A percentile compares a stretch with the other conserved stretches of the same genome.
phyloP scores from a whole-genome alignment of 176 grass and related monocot species.

The Musa itinerans region DNA sequence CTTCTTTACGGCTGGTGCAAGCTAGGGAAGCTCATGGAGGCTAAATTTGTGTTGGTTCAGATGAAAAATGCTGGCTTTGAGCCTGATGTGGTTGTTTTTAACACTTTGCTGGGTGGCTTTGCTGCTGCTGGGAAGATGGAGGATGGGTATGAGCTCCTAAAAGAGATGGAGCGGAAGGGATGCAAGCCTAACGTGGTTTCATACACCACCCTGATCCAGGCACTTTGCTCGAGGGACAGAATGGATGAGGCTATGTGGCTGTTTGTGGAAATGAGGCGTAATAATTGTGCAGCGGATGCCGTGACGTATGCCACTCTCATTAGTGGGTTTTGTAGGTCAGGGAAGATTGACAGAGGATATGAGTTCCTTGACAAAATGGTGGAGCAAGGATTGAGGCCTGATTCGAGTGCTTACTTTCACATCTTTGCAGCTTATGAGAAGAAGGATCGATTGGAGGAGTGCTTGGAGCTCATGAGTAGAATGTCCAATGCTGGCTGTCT shows the following conservation, averaged over 20 bases:
- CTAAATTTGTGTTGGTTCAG: slow-evolving; percentile 77
- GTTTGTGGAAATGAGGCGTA: slow-evolving; percentile 97
- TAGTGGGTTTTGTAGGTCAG: slow-evolving; percentile 64
- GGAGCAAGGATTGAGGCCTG: slow-evolving; percentile 46
- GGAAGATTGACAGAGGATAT: slow-evolving; percentile 53
- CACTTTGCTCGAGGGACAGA: slow-evolving; percentile 51
- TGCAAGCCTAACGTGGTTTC: slow-evolving; percentile 73
- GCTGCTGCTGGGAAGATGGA: slow-evolving; percentile 66
- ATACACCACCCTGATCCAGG: slow-evolving; percentile 93
- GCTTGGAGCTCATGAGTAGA: slow-evolving; percentile 69
- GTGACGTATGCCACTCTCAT: slow-evolving; percentile 68
- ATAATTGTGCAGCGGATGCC: slow-evolving; percentile 45
- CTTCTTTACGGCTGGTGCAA: slow-evolving; percentile 92
- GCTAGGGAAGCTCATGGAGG: slow-evolving; percentile 76
- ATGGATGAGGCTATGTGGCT: slow-evolving; percentile 76
- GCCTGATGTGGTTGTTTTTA: slow-evolving; percentile 75
- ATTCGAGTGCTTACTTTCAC: slow-evolving; percentile 47
- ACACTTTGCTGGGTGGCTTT: slow-evolving; percentile 81
- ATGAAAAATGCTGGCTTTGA: slow-evolving; percentile 56
- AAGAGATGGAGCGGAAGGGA: slow-evolving; percentile 60
- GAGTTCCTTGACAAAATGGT: slow-evolving; percentile 65
- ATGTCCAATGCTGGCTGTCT: slow-evolving; percentile 53
- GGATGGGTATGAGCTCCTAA: slow-evolving; percentile 60
- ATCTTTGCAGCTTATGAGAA: slow-evolving; percentile 67
- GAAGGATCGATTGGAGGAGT: slow-evolving; percentile 79